Conservation (phyloP, 1,284 basidiomycete genomes). For the Lignosus rhinocerotis region DNA sequence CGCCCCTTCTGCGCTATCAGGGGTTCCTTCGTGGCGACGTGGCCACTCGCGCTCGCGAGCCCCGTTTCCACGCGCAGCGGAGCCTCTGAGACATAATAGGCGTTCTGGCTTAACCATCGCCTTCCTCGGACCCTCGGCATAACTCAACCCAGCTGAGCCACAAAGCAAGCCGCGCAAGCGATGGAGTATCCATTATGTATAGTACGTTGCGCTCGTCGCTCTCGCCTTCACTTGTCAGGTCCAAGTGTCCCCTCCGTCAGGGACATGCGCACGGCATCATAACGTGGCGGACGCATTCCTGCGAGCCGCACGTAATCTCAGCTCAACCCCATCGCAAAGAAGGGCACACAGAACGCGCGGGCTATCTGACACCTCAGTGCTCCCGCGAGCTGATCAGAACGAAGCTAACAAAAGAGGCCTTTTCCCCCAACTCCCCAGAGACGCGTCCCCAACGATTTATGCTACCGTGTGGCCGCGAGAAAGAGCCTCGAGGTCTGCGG, state of each 20-base stretch:
- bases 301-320: slow-evolving; percentile 4
- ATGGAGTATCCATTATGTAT: not conserved
- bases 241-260: not conserved
- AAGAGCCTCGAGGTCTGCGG: slow-evolving; percentile 1
- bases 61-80: not conserved
- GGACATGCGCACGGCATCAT: not conserved
- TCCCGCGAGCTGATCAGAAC: not conserved
- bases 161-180: not conserved
- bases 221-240: not conserved
- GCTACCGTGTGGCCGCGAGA: not conserved
- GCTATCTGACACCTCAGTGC: not conserved
- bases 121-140: not conserved
- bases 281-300: slow-evolving; percentile 7
- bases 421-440: not conserved
- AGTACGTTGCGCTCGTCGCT: not conserved
- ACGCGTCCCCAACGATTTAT: not conserved
- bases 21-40: not conserved
- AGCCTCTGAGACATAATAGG: not conserved
- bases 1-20: not conserved
- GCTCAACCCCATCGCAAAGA: not conserved
- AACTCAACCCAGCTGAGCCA: too few species aligned
- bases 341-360: not conserved
- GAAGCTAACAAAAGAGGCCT: not conserved
- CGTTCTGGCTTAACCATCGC: not conserved
- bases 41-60: not conserved